Evolutionary conservation across 306 rosid genomes (phyloP).

Genomic region (Cicer yamashitae): DNA sequence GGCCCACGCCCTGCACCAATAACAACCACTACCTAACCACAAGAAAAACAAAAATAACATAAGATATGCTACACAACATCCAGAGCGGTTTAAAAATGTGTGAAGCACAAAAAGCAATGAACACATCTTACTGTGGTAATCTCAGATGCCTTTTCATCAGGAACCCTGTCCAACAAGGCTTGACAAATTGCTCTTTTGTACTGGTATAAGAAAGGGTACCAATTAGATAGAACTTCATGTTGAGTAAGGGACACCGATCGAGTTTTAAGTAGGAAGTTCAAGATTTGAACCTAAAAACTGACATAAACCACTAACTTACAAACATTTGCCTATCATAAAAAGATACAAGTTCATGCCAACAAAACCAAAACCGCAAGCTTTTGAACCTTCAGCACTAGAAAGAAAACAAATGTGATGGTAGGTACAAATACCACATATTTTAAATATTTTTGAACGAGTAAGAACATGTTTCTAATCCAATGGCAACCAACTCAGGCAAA

Average conservation of each 20-base stretch:
- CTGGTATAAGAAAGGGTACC: constrained; percentile 45
- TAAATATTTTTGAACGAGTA: constrained; percentile 5
- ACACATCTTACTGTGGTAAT: constrained; percentile 55
- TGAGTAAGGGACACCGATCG: background rate
- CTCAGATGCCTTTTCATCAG: constrained; percentile 59
- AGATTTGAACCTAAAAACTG: background rate
- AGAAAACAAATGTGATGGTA: background rate
- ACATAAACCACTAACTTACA: background rate
- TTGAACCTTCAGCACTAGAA: background rate
- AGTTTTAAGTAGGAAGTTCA: background rate
- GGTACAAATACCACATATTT: background rate
- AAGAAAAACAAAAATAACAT: constrained; percentile 9
- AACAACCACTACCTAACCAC: constrained; percentile 16
- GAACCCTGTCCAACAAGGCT: constrained; percentile 75
- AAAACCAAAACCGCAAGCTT: background rate
- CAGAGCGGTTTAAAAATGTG: background rate
- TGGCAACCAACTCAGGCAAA: background rate
- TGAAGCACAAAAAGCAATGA: background rate
- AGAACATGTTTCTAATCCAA: constrained; percentile 1
- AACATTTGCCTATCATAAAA: background rate
- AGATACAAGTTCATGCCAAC: constrained; percentile 1
- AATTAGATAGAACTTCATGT: background rate
- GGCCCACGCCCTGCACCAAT: constrained; percentile 88
- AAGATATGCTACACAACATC: constrained; percentile 32
- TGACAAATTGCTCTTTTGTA: constrained; percentile 67